Evolutionary conservation across 2,329 filamentous ascomycete genomes (phyloP).

Genomic region (Aspergillus sp.): DNA sequence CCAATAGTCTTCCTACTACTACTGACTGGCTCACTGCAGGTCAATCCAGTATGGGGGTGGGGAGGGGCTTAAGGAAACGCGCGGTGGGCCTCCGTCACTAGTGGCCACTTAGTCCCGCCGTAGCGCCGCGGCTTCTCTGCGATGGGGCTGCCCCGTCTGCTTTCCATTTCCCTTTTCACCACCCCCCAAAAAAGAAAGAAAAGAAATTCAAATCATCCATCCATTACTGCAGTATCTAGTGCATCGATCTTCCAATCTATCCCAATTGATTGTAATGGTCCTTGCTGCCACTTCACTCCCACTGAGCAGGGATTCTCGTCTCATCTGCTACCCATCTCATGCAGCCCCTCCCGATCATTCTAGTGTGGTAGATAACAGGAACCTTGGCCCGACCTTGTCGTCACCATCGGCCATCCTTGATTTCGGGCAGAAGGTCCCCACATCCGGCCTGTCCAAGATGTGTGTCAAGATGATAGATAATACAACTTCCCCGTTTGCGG

Average conservation of each 20-base stretch:
- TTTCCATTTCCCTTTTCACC: too few relatives aligned
- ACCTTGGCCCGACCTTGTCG: slow-evolving; percentile 1
- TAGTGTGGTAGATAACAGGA: not conserved
- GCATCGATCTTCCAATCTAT: not conserved
- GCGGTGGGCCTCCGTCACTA: slow-evolving; percentile 18
- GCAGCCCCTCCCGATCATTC: not conserved
- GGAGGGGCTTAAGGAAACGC: slow-evolving; percentile 21
- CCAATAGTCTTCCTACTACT: too few relatives aligned
- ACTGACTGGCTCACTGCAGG: too few relatives aligned
- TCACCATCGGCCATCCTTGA: slow-evolving; percentile 8
- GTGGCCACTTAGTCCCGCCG: slow-evolving; percentile 3
- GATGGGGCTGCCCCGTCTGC: too few relatives aligned
- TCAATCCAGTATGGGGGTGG: slow-evolving; percentile 19
- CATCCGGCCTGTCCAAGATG: not conserved
- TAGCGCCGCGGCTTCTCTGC: not conserved
- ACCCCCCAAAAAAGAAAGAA: too few relatives aligned
- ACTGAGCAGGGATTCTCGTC: not conserved
- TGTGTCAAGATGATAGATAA: not conserved
- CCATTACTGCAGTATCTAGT: not conserved
- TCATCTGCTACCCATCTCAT: not conserved
- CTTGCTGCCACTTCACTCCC: not conserved
- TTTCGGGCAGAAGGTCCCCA: slow-evolving; percentile 13
- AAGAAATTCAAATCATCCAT: too few relatives aligned
- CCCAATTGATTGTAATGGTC: not conserved
- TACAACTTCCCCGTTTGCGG: slow-evolving; percentile 13